Evolutionary conservation across 1,284 basidiomycete genomes (phyloP).

Genomic region (Takashimella koratensis): DNA sequence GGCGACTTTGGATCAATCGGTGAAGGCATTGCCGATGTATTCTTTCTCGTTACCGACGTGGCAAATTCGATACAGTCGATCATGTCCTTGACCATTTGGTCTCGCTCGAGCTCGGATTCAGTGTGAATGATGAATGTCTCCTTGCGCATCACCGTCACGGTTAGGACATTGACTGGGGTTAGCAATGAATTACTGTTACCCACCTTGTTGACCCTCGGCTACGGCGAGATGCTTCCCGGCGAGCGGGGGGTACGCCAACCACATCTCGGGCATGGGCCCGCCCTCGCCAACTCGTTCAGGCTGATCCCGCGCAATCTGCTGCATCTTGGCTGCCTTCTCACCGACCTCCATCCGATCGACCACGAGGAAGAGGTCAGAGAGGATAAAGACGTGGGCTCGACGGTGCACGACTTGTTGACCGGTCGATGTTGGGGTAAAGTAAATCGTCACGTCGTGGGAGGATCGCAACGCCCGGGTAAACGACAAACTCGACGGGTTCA

Average conservation of each 20-base stretch:
- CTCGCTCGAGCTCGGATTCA: constrained; percentile 61
- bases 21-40: neutral
- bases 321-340: constrained; percentile 53
- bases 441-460: constrained; percentile 69
- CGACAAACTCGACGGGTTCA: constrained; percentile 72
- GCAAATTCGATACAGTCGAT: constrained; percentile 81
- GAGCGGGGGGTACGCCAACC: constrained; percentile 90
- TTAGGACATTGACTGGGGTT: constrained; percentile 62
- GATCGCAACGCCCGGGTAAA: constrained; percentile 77
- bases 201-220: constrained; percentile 56
- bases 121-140: constrained; percentile 71
- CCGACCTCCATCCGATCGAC: constrained; percentile 73
- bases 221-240: constrained; percentile 87
- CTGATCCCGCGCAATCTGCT: constrained; percentile 40
- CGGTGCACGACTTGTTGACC: constrained; percentile 68
- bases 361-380: constrained; percentile 87
- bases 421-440: constrained; percentile 72
- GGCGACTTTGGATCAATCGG: constrained; percentile 23
- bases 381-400: constrained; percentile 79
- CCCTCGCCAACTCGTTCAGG: constrained; percentile 47
- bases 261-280: constrained; percentile 72
- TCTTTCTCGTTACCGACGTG: constrained; percentile 21
- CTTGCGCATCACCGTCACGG: constrained; percentile 82
- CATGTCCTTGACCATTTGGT: constrained; percentile 70
- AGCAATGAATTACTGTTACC: constrained; percentile 20